Percentiles rank a stretch among this genome's conserved stretches.
These are phyloP conservation scores for Sphagnum tenellum DNA, from an alignment of 225 moss, liverwort and hornwort species.

Conservation along the genomic window DNA sequence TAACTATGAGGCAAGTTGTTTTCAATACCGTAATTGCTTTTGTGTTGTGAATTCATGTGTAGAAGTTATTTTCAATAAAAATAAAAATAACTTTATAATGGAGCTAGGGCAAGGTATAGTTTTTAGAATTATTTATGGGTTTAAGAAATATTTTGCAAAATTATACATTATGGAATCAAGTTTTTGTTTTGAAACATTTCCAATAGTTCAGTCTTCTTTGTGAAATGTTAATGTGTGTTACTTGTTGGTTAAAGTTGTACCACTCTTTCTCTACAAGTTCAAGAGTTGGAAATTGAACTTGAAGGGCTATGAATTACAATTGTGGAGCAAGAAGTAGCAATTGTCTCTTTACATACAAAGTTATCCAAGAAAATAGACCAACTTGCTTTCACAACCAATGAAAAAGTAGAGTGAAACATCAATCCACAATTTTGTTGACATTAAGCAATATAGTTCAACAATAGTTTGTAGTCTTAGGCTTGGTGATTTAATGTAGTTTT, in stretches of 20 bases:
- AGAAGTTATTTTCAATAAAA: constrained; percentile 33
- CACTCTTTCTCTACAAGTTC: constrained; percentile 31
- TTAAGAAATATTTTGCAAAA: no score
- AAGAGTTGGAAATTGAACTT: constrained; percentile 37
- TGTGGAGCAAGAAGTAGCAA: constrained; percentile 32
- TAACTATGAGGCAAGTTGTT: no score
- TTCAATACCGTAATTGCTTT: no score
- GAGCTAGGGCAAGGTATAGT: constrained; percentile 29
- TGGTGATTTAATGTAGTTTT: no score
- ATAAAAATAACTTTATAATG: constrained; percentile 23
- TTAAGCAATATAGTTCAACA: no score
- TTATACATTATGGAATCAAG: no score
- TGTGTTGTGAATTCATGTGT: background rate
- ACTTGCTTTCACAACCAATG: constrained; percentile 60
- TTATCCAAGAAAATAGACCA: constrained; percentile 52
- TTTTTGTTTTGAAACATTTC: no score
- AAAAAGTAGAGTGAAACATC: constrained; percentile 25
- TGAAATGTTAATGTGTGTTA: background rate
- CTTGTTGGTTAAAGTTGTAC: background rate
- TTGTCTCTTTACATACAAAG: constrained; percentile 37
- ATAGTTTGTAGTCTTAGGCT: no score
- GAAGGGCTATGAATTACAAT: constrained; percentile 33
- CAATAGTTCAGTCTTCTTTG: background rate
- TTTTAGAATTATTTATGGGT: background rate
- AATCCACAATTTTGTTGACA: no score